phyloP scores from a whole-genome alignment of 176 grass and related monocot species.

The Elymus sibiricus region DNA sequence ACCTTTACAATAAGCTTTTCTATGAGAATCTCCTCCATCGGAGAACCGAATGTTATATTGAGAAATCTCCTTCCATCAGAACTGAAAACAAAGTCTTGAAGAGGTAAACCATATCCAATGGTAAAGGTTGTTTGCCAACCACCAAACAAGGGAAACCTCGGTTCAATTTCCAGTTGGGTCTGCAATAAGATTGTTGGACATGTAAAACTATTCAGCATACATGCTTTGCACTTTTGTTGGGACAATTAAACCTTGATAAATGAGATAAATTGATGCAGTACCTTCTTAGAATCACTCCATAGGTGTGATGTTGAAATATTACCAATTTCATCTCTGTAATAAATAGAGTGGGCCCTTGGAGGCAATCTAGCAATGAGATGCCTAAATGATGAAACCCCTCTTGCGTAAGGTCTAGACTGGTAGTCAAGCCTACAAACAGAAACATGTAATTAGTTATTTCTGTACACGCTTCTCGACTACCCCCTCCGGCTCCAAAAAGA shows the following conservation, averaged over 20 bases:
- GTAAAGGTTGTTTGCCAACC: constrained; percentile 99
- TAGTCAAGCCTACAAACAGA: constrained; percentile 76
- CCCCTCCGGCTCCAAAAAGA: too few relatives aligned
- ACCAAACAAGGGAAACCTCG: constrained; percentile 98
- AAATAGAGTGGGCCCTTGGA: constrained; percentile 90
- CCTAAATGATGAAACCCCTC: constrained; percentile 90
- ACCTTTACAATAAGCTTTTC: constrained; percentile 91
- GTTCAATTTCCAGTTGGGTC: constrained; percentile 95
- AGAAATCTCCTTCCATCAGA: constrained; percentile 81
- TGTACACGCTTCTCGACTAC: background rate
- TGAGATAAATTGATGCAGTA: constrained; percentile 31
- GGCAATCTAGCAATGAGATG: constrained; percentile 77
- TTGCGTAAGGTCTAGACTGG: constrained; percentile 70
- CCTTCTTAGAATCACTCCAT: constrained; percentile 95
- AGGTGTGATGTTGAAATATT: constrained; percentile 98
- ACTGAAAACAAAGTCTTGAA: constrained; percentile 84
- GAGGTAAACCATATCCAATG: constrained; percentile 86
- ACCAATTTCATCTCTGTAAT: constrained; percentile 99
- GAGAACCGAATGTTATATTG: constrained; percentile 95
- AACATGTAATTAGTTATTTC: constrained; percentile 17
- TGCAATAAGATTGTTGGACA: constrained; percentile 39
- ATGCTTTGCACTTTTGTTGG: background rate
- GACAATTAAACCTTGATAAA: background rate
- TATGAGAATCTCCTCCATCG: constrained; percentile 77
- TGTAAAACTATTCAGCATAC: background rate